Evolutionary conservation across 345 rosid genomes (phyloP).

Genomic region (Xanthoceras sorbifolium): DNA sequence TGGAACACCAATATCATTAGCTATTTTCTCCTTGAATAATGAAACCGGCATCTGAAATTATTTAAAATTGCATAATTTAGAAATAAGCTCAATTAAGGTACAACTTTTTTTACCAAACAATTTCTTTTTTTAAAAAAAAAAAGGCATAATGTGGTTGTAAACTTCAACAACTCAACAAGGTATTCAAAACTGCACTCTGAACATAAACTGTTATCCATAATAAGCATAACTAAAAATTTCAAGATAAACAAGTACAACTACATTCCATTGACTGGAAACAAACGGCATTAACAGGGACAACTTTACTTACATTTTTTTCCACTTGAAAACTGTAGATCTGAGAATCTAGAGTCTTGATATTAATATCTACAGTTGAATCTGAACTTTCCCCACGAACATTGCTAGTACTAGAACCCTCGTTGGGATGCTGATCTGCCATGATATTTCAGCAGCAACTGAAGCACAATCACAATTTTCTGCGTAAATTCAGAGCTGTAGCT

Average conservation of each 20-base stretch:
- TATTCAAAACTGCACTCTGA: background rate
- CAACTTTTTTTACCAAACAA: too few relatives aligned
- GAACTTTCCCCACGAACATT: slow-evolving; percentile 49
- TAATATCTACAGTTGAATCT: slow-evolving; percentile 65
- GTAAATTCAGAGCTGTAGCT: background rate
- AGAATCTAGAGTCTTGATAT: slow-evolving; percentile 87
- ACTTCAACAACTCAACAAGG: background rate
- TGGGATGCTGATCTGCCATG: slow-evolving; percentile 62
- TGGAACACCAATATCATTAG: slow-evolving; percentile 67
- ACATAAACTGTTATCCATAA: background rate
- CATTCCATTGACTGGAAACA: slow-evolving; percentile 1
- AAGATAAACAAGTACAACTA: background rate
- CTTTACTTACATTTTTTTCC: slow-evolving; percentile 65
- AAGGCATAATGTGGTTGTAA: background rate
- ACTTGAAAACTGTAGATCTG: slow-evolving; percentile 64
- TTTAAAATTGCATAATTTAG: slow-evolving; percentile 15
- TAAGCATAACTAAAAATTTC: background rate
- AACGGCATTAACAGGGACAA: background rate
- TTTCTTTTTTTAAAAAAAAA: too few relatives aligned
- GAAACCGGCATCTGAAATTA: slow-evolving; percentile 69
- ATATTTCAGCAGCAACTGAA: slow-evolving; percentile 23
- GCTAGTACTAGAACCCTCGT: slow-evolving; percentile 57
- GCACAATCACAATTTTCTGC: slow-evolving; percentile 8
- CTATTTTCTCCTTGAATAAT: slow-evolving; percentile 84
- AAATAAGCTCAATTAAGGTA: background rate